Conservation (phyloP, 371 early-diverging fungal genomes). For the Coemansia sp. region DNA sequence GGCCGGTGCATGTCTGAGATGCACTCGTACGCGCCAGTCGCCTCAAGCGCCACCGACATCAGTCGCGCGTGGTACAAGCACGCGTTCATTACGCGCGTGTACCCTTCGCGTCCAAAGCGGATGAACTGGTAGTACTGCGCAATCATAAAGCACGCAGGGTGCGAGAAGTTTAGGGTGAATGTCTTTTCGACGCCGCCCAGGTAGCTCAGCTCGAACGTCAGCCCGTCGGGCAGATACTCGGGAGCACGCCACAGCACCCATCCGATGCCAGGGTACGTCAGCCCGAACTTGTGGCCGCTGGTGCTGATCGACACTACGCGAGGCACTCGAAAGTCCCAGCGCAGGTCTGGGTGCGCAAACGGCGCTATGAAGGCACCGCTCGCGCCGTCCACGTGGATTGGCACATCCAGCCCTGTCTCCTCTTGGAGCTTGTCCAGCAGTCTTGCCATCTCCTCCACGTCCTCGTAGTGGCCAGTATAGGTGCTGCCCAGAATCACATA, state of each 20-base stretch:
- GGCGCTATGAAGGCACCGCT: constrained; percentile 81
- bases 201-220: constrained; percentile 70
- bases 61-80: constrained; percentile 59
- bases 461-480: constrained; percentile 81
- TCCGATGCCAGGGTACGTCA: constrained; percentile 72
- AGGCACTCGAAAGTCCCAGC: constrained; percentile 72
- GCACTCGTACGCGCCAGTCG: constrained; percentile 62
- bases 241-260: constrained; percentile 69
- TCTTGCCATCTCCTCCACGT: constrained; percentile 62
- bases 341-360: constrained; percentile 68
- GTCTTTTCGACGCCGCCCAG: constrained; percentile 65
- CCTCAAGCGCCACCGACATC: constrained; percentile 57
- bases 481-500: constrained; percentile 72
- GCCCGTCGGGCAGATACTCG: constrained; percentile 63
- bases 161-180: constrained; percentile 71
- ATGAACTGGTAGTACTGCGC: constrained; percentile 76
- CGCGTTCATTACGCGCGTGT: constrained; percentile 58
- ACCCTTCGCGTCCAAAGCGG: constrained; percentile 67
- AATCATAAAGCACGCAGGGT: constrained; percentile 66
- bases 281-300: constrained; percentile 77
- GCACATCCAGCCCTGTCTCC: constrained; percentile 62
- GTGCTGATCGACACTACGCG: constrained; percentile 70
- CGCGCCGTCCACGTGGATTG: constrained; percentile 79
- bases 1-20: constrained; percentile 62
- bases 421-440: constrained; percentile 60